Conservation (phyloP, 176 grass and related monocot genomes). For the Phragmites australis region DNA sequence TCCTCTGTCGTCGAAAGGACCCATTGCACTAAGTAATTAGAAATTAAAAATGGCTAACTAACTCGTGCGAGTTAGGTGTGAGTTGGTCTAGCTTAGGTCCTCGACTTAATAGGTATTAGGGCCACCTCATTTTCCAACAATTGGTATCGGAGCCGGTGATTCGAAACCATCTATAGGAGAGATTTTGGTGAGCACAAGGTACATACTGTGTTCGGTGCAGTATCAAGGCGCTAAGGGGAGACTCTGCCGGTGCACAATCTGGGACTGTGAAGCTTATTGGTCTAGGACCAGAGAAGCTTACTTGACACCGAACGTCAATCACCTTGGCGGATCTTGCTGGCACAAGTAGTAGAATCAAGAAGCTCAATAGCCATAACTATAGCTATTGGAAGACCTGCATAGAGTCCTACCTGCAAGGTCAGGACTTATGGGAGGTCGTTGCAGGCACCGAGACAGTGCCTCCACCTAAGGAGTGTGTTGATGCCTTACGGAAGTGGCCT, state of each 20-base stretch:
- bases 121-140: neutral
- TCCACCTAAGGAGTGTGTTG: no score
- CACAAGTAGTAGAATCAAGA: neutral
- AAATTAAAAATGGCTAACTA: no score
- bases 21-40: no score
- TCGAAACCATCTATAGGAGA: neutral
- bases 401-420: slow-evolving; percentile 12
- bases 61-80: no score
- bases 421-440: neutral
- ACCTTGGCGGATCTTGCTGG: neutral
- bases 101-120: neutral
- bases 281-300: neutral
- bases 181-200: neutral
- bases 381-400: neutral
- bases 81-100: neutral
- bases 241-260: neutral
- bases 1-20: no score
- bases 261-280: slow-evolving; percentile 7
- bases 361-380: neutral
- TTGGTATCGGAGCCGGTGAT: neutral
- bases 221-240: neutral
- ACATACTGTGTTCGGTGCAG: neutral
- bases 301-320: neutral
- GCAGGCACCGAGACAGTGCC: no score
- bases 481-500: no score